Base-by-base conservation (phyloP, 495 filamentous ascomycete genomes). In the Hypoxylon lienhwacheense region DNA sequence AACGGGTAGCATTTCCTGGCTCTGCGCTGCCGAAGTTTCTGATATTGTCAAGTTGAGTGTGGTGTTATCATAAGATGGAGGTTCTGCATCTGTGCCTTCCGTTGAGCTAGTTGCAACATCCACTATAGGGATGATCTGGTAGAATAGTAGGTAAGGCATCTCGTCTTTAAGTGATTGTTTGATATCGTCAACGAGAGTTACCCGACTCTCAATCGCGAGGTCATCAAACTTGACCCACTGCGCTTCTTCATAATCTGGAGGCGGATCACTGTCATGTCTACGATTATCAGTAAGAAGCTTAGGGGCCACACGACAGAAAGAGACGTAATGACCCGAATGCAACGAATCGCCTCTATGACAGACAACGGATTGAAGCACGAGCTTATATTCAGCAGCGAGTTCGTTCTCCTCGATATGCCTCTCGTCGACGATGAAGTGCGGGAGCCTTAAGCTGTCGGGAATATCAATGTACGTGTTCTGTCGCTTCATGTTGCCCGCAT, bases 191-290 rank as follows among this genome's bases (percentile, higher is more conserved):
- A 96, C 83, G 29, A 84, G 71, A 1, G 73, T 76, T 2, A 96
- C 87, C 29, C 93, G 81, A 8, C 71, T 67, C 2, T 61, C 58
- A 6, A 64, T 49, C 31, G 88, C 81, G 25, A 97, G 71, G 58
- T 98, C 93, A 69, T 98, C 93, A 49, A 95, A 95, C 16, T 83
- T 87, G 64, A 93, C 83, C 93, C 93, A 98, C 56, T 82, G 77
- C 14, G 84, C 81, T 36, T 84, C 73, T 44, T 84, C 81, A 24
- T 80, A 78, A 44, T 74, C 70, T 4, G 74, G 78, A 16, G 73
- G 68, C 6, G 72, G 72, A 31, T 81, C 77, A 26, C 73, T 69
- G 24, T 74, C 75, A 48, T 77, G 71, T 32, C 77, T 75, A 33
- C 78, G 74, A 47, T 82, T 75, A 26, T 80, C 76, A 6, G 72